These are phyloP conservation scores for Apiotrichum laibachii DNA, from an alignment of 1,284 basidiomycete genomes.

Conservation along the genomic window DNA sequence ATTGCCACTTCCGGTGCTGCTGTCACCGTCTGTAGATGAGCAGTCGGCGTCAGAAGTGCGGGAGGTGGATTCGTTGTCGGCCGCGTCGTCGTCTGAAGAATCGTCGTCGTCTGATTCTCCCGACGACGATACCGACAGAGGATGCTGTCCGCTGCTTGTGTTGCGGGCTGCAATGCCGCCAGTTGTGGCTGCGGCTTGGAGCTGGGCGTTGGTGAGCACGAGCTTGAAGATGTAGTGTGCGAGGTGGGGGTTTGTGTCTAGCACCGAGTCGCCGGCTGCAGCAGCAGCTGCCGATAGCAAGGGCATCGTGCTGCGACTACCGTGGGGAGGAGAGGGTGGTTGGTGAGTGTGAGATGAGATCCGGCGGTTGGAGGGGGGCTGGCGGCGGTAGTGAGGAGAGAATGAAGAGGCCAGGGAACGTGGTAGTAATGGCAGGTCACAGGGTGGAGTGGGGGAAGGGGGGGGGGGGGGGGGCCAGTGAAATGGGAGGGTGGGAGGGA, in stretches of 20 bases:
- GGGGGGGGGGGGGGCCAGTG: background rate
- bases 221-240: constrained; percentile 45
- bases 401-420: background rate
- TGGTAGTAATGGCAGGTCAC: background rate
- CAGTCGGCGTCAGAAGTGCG: background rate
- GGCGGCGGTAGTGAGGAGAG: background rate
- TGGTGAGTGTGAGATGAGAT: background rate
- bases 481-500: background rate
- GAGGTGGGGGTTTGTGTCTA: constrained; percentile 40
- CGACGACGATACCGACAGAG: constrained; percentile 45
- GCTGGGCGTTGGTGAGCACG: constrained; percentile 26
- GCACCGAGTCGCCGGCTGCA: constrained; percentile 17
- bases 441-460: background rate
- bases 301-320: background rate
- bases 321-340: background rate
- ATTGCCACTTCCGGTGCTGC: constrained; percentile 1
- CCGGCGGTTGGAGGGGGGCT: background rate
- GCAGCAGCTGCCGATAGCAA: background rate
- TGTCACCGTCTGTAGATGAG: background rate
- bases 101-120: constrained; percentile 44
- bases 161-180: background rate
- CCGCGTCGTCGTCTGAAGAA: constrained; percentile 11
- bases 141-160: constrained; percentile 31
- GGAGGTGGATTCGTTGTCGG: background rate
- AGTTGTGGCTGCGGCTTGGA: constrained; percentile 18